Evolutionary conservation across 2,329 filamentous ascomycete genomes (phyloP).

Genomic region (Proliferodiscus dingleyae): DNA sequence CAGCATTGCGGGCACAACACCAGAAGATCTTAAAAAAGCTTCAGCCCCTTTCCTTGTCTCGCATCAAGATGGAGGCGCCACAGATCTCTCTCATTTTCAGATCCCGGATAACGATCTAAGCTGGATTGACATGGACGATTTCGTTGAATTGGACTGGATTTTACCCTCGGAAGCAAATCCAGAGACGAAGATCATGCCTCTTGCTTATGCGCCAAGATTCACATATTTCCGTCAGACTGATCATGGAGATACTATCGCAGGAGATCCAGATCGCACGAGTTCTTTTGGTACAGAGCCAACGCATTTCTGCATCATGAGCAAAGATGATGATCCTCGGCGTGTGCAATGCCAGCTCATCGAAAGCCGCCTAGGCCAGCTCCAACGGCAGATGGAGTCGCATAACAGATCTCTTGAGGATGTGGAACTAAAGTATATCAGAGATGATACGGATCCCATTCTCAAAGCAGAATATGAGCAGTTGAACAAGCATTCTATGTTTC

Average conservation of each 20-base stretch:
- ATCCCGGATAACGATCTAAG: conserved; percentile 93
- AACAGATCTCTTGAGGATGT: conserved; percentile 68
- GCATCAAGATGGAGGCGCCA: conserved; percentile 51
- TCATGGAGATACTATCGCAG: conserved; percentile 71
- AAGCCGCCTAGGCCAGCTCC: conserved; percentile 71
- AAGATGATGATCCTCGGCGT: conserved; percentile 78
- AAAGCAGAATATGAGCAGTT: conserved; percentile 58
- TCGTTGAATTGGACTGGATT: conserved; percentile 96
- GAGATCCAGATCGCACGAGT: conserved; percentile 78
- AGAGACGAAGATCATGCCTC: conserved; percentile 86
- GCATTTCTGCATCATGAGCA: conserved; percentile 92
- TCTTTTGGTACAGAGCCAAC: conserved; percentile 91
- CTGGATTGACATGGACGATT: conserved; percentile 99
- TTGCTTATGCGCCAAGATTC: conserved; percentile 89
- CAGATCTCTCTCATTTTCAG: conserved; percentile 80
- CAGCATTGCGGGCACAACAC: conserved; percentile 74
- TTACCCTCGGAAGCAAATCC: conserved; percentile 84
- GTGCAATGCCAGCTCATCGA: conserved; percentile 86
- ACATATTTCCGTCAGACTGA: conserved; percentile 98
- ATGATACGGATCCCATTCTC: conserved; percentile 46
- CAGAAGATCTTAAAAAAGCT: conserved; percentile 66
- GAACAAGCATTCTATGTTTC: conserved; percentile 48
- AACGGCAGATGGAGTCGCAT: conserved; percentile 72
- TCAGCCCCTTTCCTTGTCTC: conserved; percentile 45
- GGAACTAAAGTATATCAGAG: conserved; percentile 59